A percentile compares a stretch with the other conserved stretches of the same genome.
phyloP scores from a whole-genome alignment of 202 grass and related monocot species.

The Saccharum hybrid region DNA sequence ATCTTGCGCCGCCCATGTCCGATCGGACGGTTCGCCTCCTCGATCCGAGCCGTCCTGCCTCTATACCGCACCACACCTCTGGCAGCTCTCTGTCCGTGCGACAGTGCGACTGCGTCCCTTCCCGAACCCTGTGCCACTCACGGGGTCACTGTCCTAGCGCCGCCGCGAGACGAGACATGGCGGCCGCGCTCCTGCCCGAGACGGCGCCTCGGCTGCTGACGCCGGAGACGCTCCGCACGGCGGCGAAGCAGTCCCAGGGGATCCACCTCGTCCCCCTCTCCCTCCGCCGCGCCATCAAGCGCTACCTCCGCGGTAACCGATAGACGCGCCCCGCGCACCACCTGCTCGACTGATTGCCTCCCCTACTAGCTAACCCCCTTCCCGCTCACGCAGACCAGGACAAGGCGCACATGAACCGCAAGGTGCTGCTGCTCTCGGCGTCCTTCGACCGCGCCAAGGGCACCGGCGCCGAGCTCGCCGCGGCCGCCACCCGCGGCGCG shows the following conservation, averaged over 20 bases:
- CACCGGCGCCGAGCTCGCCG: conserved; percentile 71
- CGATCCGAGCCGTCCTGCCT: background rate
- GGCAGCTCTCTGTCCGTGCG: background rate
- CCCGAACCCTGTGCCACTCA: background rate
- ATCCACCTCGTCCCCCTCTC: conserved; percentile 77
- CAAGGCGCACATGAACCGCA: conserved; percentile 85
- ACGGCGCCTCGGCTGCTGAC: conserved; percentile 62
- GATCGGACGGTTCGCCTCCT: background rate
- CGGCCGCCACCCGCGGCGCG: conserved; percentile 58
- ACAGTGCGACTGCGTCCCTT: background rate
- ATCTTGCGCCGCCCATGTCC: background rate
- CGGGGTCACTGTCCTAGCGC: background rate
- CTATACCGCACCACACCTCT: too few species aligned
- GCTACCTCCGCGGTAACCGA: conserved; percentile 71
- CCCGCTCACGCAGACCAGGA: conserved; percentile 51
- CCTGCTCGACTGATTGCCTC: conserved; percentile 50
- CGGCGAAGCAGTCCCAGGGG: conserved; percentile 85
- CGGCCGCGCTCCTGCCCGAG: conserved; percentile 65
- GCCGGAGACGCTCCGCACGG: conserved; percentile 74
- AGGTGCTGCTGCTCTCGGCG: conserved; percentile 80
- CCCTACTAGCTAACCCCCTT: background rate
- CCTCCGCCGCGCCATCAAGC: conserved; percentile 91
- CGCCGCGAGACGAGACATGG: conserved; percentile 55
- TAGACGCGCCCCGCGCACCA: background rate
- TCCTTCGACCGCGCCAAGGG: conserved; percentile 82